Percentiles rank a stretch among this genome's conserved stretches.
phyloP scores from a whole-genome alignment of 768 basidiomycete species.

The Galerina marginata region DNA sequence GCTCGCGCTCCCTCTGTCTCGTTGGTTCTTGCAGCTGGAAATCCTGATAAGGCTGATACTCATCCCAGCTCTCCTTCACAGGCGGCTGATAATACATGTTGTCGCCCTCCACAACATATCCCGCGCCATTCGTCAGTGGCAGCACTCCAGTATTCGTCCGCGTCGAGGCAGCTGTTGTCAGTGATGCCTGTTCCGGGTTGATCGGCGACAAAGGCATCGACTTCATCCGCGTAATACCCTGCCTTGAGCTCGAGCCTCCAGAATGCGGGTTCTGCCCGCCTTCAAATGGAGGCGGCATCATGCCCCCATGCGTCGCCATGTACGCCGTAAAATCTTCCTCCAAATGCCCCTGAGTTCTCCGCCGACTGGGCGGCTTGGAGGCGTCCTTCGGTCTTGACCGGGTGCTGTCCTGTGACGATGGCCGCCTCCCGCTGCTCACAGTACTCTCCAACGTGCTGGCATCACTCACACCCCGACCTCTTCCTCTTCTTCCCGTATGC shows the following conservation, averaged over 20 bases:
- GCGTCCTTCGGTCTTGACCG: slow-evolving; percentile 7
- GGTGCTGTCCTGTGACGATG: slow-evolving; percentile 20
- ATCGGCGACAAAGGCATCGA: slow-evolving; percentile 49
- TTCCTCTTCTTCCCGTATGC: slow-evolving; percentile 3
- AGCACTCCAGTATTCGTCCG: slow-evolving; percentile 1
- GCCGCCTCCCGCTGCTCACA: slow-evolving; percentile 7
- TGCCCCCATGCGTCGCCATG: slow-evolving; percentile 16
- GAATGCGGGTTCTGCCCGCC: slow-evolving; percentile 12
- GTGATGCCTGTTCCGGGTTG: background rate
- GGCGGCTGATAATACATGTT: slow-evolving; percentile 21
- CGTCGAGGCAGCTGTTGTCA: background rate
- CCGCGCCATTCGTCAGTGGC: slow-evolving; percentile 17
- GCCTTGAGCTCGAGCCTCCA: slow-evolving; percentile 5
- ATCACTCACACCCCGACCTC: slow-evolving; percentile 13
- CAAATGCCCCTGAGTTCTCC: slow-evolving; percentile 21
- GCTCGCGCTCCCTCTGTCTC: background rate
- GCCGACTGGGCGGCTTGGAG: background rate
- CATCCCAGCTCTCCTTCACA: slow-evolving; percentile 14
- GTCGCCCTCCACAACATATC: slow-evolving; percentile 21
- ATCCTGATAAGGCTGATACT: slow-evolving; percentile 14
- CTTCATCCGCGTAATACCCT: slow-evolving; percentile 48
- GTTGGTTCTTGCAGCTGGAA: slow-evolving; percentile 4
- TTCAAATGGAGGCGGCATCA: slow-evolving; percentile 21
- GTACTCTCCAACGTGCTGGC: slow-evolving; percentile 10
- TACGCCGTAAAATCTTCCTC: slow-evolving; percentile 31